Conservation (phyloP, 768 basidiomycete species). For the Pilatotrama ljubarskyi region DNA sequence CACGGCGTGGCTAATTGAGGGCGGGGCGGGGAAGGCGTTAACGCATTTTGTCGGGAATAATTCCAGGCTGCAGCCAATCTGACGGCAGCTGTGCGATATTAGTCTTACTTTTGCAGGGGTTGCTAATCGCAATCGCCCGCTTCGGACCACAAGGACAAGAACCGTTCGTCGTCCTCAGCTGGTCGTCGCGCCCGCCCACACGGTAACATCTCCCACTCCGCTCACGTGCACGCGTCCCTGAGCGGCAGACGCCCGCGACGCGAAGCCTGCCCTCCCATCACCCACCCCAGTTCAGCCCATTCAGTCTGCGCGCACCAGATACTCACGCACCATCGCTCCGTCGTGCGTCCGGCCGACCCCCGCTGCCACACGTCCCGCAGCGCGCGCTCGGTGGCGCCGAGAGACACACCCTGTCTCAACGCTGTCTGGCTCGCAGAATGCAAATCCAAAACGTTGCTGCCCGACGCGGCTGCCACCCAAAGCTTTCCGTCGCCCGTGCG, state of each 20-base stretch:
- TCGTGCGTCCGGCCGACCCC: background rate
- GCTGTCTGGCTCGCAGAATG: background rate
- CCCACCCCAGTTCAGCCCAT: background rate
- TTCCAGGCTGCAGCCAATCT: slow-evolving; percentile 2
- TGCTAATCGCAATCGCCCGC: background rate
- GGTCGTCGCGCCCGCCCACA: background rate
- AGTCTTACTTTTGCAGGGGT: background rate
- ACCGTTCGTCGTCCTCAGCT: background rate
- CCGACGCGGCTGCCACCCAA: background rate
- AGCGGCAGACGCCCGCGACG: background rate
- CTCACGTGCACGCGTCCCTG: background rate
- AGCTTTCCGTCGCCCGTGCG: background rate
- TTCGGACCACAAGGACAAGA: background rate
- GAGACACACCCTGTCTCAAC: slow-evolving; percentile 6
- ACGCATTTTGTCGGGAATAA: slow-evolving; percentile 8
- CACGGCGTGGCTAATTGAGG: slow-evolving; percentile 18
- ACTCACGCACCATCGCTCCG: background rate
- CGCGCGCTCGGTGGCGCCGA: background rate
- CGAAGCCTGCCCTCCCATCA: background rate
- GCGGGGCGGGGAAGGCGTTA: slow-evolving; percentile 8
- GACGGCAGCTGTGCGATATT: background rate
- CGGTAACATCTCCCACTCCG: background rate
- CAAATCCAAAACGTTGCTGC: background rate
- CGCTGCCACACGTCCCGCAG: background rate
- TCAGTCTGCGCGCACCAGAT: background rate